Evolutionary conservation across 2,329 filamentous ascomycete species (phyloP), one percentile per base, ranked within the genome.

Genomic region (Pseudopithomyces maydicus): DNA sequence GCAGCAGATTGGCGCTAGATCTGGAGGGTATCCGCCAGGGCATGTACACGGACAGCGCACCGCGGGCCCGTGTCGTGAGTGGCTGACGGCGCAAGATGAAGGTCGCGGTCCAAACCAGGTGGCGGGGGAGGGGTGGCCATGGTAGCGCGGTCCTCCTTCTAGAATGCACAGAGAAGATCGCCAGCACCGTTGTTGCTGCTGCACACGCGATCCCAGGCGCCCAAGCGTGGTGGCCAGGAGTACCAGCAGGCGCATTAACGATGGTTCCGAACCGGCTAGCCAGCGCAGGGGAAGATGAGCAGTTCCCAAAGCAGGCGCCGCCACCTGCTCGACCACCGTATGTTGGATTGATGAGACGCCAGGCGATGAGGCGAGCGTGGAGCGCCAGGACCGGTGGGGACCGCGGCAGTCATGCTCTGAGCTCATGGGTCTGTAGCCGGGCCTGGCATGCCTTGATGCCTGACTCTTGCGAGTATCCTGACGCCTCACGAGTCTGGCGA

Each of bases 91-190:
- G 59, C 70, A 74, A 76, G 73, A 77, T 74, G 71, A 73, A 64
- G 58, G 56, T 70, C 66, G 67, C 57, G 59, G 60, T 66, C 68
- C 64, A 66, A 67, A 67, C 59, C 67, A 65, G 64, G 57, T 52
- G 62, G 59, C 60, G 50, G 57, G 49, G 59, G 62, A 65, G 66
- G 58, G 65, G 62, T 55, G 56, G 61, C 70, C 66, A 65, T 70
- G 67, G 67, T 66, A 70, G 59, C 55, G 66, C 63, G 65, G 68
- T 57, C 70, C 71, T 74, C 73, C 75, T 77, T 77, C 74, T 74
- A 77, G 74, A 77, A 77, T 64, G 67, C 69, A 67, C 65, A 68
- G 64, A 71, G 71, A 74, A 76, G 73, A 76, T 77, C 74, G 76
- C 72, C 73, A 74, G 65, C 66, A 64, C 73, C 72, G 74, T 77